Evolutionary conservation across 805 yeast species (phyloP), one percentile per base, ranked within the genome.

Genomic region (Saturnispora hagleri): DNA sequence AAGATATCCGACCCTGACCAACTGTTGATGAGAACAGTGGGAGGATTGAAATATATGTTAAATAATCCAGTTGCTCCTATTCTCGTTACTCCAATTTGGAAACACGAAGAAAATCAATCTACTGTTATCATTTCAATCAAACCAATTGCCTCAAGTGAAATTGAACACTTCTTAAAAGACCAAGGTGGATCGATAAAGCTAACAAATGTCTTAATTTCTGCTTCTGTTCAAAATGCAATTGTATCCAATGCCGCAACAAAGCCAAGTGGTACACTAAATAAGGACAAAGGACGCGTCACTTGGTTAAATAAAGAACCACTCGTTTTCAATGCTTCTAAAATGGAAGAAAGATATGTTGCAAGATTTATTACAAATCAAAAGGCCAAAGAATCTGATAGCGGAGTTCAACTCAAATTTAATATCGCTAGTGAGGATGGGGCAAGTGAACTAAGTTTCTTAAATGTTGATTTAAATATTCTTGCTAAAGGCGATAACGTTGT

Each of bases 191-290:
- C 68, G 17, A 64, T 79, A 13, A 65, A 63, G 54, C 73, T 87
- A 45, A 71, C 81, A n/a, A 81, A 84, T 58, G 68, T 85, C 49
- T 72, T 77, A 38, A 73, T 86, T 6, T 74, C 84, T 7, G 87
- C 82, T 5, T 75, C 85, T 3, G 71, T 84, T 50, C 71, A 74
- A 17, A 85, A 83, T 36, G 83, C 86, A 10, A 75, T 79, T 17
- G 76, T 84, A 3, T 70, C 81, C 1, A 74, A 83, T 20, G 97
- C 97, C 0, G 81, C 89, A 55, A 85, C 96, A 3, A 88, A 86
- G 64, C 99, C 99, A 5, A 82, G 86, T 51, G 98, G 97, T 52
- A 80, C 95, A 1, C 91, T 89, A 73, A 88, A 84, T 68, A 84
- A 80, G 62, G 97, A 89, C 49, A 82, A 81, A 62, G 84, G 81